Conservation (phyloP, 1,284 basidiomycete species). For the Xanthoconium separans region DNA sequence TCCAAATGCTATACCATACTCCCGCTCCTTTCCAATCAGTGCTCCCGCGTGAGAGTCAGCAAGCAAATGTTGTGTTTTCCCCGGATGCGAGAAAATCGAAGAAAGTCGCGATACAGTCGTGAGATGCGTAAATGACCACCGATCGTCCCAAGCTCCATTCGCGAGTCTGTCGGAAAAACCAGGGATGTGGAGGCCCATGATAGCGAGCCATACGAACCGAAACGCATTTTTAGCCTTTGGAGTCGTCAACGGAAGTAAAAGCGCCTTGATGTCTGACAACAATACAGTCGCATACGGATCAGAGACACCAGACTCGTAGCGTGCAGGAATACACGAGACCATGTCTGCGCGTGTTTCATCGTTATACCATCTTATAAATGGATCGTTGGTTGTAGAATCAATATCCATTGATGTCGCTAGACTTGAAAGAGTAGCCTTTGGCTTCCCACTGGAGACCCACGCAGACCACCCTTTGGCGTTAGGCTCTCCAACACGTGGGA, state of each 20-base stretch:
- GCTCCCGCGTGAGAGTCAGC: conserved; percentile 64
- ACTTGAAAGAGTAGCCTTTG: conserved; percentile 23
- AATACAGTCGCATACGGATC: conserved; percentile 83
- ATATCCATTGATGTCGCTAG: conserved; percentile 15
- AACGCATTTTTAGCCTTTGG: conserved; percentile 59
- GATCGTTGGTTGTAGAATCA: conserved; percentile 43
- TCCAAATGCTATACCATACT: conserved; percentile 60
- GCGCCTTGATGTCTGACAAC: conserved; percentile 74
- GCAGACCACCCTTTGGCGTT: conserved; percentile 59
- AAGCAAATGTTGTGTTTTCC: conserved; percentile 33
- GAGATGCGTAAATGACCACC: conserved; percentile 57
- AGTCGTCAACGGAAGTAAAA: conserved; percentile 63
- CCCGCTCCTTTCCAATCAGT: conserved; percentile 61
- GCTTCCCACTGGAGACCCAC: conserved; percentile 50
- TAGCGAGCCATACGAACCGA: conserved; percentile 74
- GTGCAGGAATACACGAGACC: conserved; percentile 48
- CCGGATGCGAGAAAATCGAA: conserved; percentile 51
- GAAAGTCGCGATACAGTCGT: conserved; percentile 43
- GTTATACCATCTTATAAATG: conserved; percentile 68
- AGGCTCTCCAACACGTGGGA: conserved; percentile 60
- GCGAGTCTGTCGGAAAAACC: conserved; percentile 52
- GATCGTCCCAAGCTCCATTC: conserved; percentile 54
- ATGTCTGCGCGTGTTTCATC: conserved; percentile 56
- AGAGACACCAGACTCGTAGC: conserved; percentile 55
- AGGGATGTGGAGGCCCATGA: conserved; percentile 74